Percentiles rank a stretch among this genome's conserved stretches.
phyloP scores from a whole-genome alignment of 2,329 filamentous ascomycete genomes.

The Alternaria solani region DNA sequence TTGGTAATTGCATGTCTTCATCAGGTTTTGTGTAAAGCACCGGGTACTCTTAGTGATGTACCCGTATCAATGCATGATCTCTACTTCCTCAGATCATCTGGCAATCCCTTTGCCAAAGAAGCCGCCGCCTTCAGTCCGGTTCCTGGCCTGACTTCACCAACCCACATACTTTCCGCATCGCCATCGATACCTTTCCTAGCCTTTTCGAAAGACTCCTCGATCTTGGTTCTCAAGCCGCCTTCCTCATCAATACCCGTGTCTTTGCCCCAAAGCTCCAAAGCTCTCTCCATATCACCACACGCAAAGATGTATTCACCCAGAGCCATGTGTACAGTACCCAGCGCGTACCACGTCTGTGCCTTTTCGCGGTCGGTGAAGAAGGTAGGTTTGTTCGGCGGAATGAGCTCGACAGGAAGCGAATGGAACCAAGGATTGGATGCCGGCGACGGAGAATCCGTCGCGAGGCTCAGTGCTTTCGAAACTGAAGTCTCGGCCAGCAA shows the following conservation, averaged over 20 bases:
- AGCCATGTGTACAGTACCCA: slow-evolving; percentile 38
- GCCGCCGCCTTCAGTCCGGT: slow-evolving; percentile 33
- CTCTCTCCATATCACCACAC: slow-evolving; percentile 45
- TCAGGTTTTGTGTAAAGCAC: background rate
- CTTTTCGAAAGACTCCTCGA: slow-evolving; percentile 37
- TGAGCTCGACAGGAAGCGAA: slow-evolving; percentile 40
- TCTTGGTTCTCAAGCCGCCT: slow-evolving; percentile 19
- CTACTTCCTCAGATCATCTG: background rate
- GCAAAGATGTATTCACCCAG: slow-evolving; percentile 46
- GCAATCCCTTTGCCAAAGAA: slow-evolving; percentile 18
- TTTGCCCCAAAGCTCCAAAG: slow-evolving; percentile 28
- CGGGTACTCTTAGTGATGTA: background rate
- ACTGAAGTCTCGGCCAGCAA: slow-evolving; percentile 35
- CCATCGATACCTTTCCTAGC: slow-evolving; percentile 41
- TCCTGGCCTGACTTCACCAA: slow-evolving; percentile 35
- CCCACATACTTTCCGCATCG: slow-evolving; percentile 36
- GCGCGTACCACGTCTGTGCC: slow-evolving; percentile 41
- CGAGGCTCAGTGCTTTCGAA: slow-evolving; percentile 36
- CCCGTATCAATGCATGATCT: background rate
- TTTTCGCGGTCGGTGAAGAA: slow-evolving; percentile 42
- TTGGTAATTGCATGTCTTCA: background rate
- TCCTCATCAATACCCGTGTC: slow-evolving; percentile 8
- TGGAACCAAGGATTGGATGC: slow-evolving; percentile 41
- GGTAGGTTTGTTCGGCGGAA: slow-evolving; percentile 40
- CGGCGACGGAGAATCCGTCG: slow-evolving; percentile 39